phyloP scores from a whole-genome alignment of 495 filamentous ascomycete genomes.

The Penicillium cataractarum region DNA sequence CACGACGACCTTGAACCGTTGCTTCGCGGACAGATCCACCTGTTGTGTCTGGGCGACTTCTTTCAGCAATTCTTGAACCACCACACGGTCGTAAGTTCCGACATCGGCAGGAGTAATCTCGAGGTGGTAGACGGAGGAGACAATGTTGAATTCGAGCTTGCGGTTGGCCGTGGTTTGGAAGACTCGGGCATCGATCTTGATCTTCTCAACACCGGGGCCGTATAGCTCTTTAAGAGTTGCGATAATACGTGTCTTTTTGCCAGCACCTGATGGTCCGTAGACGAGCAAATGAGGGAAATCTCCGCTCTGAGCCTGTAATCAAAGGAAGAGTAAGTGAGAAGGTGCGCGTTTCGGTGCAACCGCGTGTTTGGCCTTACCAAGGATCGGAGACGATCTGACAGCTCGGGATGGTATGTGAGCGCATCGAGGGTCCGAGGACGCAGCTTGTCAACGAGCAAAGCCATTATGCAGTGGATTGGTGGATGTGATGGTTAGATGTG shows the following conservation, averaged over 20 bases:
- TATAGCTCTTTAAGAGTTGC: slow-evolving; percentile 91
- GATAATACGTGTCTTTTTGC: slow-evolving; percentile 96
- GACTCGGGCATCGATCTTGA: slow-evolving; percentile 93
- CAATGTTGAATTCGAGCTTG: slow-evolving; percentile 98
- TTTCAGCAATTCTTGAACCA: slow-evolving; percentile 93
- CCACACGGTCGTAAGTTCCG: slow-evolving; percentile 93
- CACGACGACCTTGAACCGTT: slow-evolving; percentile 96
- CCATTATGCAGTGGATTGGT: slow-evolving; percentile 47
- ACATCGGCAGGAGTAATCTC: slow-evolving; percentile 98
- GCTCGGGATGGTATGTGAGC: slow-evolving; percentile 84
- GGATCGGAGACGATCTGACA: slow-evolving; percentile 84
- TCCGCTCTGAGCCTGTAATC: slow-evolving; percentile 80
- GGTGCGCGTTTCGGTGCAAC: slow-evolving; percentile 5
- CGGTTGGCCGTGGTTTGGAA: slow-evolving; percentile 95
- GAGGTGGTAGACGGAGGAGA: slow-evolving; percentile 92
- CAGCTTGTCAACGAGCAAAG: slow-evolving; percentile 92
- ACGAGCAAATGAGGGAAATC: slow-evolving; percentile 97
- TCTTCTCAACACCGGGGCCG: slow-evolving; percentile 91
- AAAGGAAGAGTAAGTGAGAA: slow-evolving; percentile 3
- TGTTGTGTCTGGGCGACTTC: slow-evolving; percentile 99
- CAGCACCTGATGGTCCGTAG: slow-evolving; percentile 93
- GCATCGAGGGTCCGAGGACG: slow-evolving; percentile 86
- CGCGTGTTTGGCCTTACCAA: slow-evolving; percentile 61
- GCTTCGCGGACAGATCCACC: slow-evolving; percentile 84
- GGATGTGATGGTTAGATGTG: slow-evolving; percentile 5